Conservation (phyloP, 148 eudicot genomes). For the Fallopia convolvulus region DNA sequence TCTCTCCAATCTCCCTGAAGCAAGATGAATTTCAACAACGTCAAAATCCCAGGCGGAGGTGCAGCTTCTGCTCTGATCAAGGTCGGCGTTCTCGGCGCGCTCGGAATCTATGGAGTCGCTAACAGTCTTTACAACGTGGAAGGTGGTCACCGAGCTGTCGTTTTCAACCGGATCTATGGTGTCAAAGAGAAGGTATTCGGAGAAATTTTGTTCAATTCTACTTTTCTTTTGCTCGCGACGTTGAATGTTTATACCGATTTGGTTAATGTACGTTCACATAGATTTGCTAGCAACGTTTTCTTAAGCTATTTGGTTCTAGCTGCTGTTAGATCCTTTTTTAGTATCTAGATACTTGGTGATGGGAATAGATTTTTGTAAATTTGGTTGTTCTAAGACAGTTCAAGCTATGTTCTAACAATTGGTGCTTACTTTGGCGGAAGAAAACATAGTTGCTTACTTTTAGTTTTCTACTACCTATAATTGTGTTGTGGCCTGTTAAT, state of each 20-base stretch:
- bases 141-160: conserved; percentile 92
- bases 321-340: not conserved
- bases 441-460: not conserved
- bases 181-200: conserved; percentile 70
- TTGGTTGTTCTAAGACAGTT: not conserved
- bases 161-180: conserved; percentile 82
- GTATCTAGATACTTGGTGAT: not conserved
- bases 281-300: too few relatives aligned
- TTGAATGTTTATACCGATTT: not conserved
- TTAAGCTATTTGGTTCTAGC: too few relatives aligned
- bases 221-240: too few relatives aligned
- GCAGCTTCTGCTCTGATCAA: conserved; percentile 60
- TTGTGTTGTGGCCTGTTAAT: not conserved
- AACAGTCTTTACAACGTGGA: conserved; percentile 90
- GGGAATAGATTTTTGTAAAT: not conserved
- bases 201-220: not conserved
- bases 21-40: conserved; percentile 65
- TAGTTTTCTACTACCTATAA: not conserved
- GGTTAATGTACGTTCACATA: not conserved
- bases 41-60: conserved; percentile 75
- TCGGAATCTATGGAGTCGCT: conserved; percentile 61
- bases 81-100: conserved; percentile 53
- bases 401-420: not conserved
- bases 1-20: not conserved
- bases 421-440: not conserved